Evolutionary conservation across 306 rosid species (phyloP).

Genomic region (Lupinus albus): DNA sequence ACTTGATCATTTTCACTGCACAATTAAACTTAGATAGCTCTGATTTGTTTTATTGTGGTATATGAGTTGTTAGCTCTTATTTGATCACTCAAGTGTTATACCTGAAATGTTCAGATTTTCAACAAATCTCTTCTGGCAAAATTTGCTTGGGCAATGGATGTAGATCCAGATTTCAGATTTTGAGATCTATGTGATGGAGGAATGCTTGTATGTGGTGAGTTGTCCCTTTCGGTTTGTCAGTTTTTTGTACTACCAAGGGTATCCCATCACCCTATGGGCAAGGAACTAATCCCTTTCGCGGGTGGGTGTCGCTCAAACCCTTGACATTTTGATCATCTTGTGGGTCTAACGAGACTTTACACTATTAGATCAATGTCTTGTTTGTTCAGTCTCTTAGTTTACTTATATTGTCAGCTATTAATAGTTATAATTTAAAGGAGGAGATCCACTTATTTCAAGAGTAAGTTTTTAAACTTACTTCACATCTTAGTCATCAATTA

Average conservation of each 20-base stretch:
- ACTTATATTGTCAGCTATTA: not conserved
- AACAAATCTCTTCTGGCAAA: constrained; percentile 68
- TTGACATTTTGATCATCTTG: too few species aligned
- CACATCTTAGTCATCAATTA: too few species aligned
- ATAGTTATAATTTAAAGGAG: not conserved
- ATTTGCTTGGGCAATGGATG: constrained; percentile 75
- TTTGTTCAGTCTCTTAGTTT: not conserved
- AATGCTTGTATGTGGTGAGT: constrained; percentile 27
- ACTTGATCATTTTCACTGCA: not conserved
- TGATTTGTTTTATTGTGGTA: not conserved
- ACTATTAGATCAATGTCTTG: too few species aligned
- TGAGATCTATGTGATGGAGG: constrained; percentile 36
- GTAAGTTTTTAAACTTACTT: too few species aligned
- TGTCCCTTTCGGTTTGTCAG: too few species aligned
- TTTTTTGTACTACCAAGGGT: too few species aligned
- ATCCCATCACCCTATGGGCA: too few species aligned
- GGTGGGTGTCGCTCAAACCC: too few species aligned
- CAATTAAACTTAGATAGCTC: not conserved
- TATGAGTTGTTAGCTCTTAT: not conserved
- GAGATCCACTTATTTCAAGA: too few species aligned
- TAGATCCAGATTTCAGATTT: constrained; percentile 72
- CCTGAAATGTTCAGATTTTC: constrained; percentile 52
- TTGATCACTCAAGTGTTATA: not conserved
- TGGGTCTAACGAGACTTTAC: too few species aligned
- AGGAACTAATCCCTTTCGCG: too few species aligned